Base-by-base conservation (phyloP, 768 basidiomycete genomes). In the Lactifluus piperatus region DNA sequence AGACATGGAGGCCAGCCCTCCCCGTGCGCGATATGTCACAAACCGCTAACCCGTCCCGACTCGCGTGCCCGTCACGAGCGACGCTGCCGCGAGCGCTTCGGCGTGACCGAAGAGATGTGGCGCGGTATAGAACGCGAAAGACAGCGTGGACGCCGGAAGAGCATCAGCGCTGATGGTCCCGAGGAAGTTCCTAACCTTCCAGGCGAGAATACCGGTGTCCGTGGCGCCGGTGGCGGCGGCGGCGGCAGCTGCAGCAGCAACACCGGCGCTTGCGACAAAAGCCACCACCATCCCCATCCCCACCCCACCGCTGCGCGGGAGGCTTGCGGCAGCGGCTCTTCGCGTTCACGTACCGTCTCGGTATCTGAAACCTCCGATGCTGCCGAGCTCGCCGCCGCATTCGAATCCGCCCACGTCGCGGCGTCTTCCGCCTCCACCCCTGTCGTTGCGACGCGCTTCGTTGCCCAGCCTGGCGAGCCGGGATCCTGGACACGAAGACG, bases 51-150 rank as follows among this genome's bases (percentile, higher is more conserved):
- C 22, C 49, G 60, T 30, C 60, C 60, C 4, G 60, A 61, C 22
- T 61, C 60, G 13, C 60, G 60, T 7, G 54, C 60, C 22, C 54
- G 60, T 27, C 60, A 61, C n/a, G 60, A 61, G 29, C 60, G 60
- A 34, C 55, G 60, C 10, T 61, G 60, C 55, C 60, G 60, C n/a
- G 60, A 61, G 50, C 60, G 60, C 50, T 61, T 61, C 54, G 60
- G 60, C 13, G 60, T 61, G 10, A 61, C 60, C 54, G 60, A 61
- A 32, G 60, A 61, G 44, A 61, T 61, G 60, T 61, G 60, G 60
- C 60, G 56, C 7, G 55, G 55, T 10, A 61, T 61, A 13, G 60
- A 61, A 29, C 54, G 55, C 2, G 55, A 56, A 37, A 54, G 60
- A 32, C 60, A 61, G 55, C 60, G 60, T 7, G 50, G 60, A 7